phyloP scores from a whole-genome alignment of 2,329 filamentous ascomycete genomes.

The Botryotinia globosa region DNA sequence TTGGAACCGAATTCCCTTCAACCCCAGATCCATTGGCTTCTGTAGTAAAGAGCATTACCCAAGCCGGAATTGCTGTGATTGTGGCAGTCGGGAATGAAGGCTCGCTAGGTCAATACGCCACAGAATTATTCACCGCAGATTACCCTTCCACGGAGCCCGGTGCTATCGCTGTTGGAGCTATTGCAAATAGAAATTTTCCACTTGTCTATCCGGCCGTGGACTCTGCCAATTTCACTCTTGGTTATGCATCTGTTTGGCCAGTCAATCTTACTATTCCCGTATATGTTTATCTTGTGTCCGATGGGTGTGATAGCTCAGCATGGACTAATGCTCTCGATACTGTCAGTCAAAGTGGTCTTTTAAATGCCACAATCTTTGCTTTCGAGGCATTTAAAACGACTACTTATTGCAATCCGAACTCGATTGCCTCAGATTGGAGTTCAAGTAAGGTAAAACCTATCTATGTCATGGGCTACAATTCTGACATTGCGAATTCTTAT shows the following conservation, averaged over 20 bases:
- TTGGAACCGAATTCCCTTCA: constrained; percentile 17
- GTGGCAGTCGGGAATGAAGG: constrained; percentile 27
- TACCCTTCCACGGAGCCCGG: constrained; percentile 23
- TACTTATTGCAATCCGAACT: constrained; percentile 18
- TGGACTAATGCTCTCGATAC: constrained; percentile 22
- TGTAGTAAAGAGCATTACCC: constrained; percentile 18
- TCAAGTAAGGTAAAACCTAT: constrained; percentile 1
- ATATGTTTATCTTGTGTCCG: constrained; percentile 21
- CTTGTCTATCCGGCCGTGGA: constrained; percentile 26
- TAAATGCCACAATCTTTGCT: constrained; percentile 26
- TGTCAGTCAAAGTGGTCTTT: constrained; percentile 16
- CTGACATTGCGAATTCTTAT: constrained; percentile 23
- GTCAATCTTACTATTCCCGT: constrained; percentile 20
- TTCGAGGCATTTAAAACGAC: constrained; percentile 17
- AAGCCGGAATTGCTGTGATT: constrained; percentile 22
- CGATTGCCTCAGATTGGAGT: constrained; percentile 16
- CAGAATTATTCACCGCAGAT: constrained; percentile 23
- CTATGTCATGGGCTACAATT: constrained; percentile 26
- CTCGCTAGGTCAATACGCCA: constrained; percentile 8
- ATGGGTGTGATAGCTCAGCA: constrained; percentile 21
- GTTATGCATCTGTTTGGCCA: constrained; percentile 28
- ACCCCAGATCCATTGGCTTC: constrained; percentile 21
- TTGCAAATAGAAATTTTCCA: constrained; percentile 27
- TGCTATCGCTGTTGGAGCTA: constrained; percentile 27
- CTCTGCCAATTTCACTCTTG: constrained; percentile 18